Conservation (phyloP, 1,284 basidiomycete species). For the Naganishia albida region DNA sequence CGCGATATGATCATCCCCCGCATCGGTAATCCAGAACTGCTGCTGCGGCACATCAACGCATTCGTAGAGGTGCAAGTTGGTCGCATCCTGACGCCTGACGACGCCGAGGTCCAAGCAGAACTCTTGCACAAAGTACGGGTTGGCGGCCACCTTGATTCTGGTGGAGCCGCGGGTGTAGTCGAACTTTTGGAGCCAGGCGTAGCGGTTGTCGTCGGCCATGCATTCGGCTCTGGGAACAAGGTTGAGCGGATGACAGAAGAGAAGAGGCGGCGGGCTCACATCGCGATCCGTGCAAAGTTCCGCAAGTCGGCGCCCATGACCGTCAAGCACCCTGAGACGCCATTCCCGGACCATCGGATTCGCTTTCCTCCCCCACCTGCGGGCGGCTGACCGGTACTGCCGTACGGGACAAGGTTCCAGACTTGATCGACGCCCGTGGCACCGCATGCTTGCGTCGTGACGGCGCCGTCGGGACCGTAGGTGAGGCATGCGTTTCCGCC, state of each 20-base stretch:
- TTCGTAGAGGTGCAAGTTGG: constrained; percentile 35
- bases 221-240: constrained; percentile 2
- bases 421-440: constrained; percentile 6
- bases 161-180: constrained; percentile 22
- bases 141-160: constrained; percentile 23
- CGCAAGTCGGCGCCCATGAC: constrained; percentile 3
- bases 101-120: constrained; percentile 31
- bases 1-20: constrained; percentile 24
- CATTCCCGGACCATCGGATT: constrained; percentile 13
- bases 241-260: too few relatives aligned
- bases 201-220: neutral
- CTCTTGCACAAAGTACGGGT: constrained; percentile 14
- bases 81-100: constrained; percentile 30
- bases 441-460: constrained; percentile 3
- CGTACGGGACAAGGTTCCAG: constrained; percentile 4
- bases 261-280: constrained; percentile 2
- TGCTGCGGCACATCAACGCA: constrained; percentile 26
- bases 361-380: neutral
- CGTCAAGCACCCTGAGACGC: constrained; percentile 18
- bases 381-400: neutral
- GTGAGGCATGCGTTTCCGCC: constrained; percentile 9
- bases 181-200: constrained; percentile 22
- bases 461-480: constrained; percentile 10
- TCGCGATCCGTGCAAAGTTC: neutral
- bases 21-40: constrained; percentile 24